A percentile compares a stretch with the other conserved stretches of the same genome.
Conservation (phyloP, 2,329 filamentous ascomycete genomes). For the Monosporascus ibericus region DNA sequence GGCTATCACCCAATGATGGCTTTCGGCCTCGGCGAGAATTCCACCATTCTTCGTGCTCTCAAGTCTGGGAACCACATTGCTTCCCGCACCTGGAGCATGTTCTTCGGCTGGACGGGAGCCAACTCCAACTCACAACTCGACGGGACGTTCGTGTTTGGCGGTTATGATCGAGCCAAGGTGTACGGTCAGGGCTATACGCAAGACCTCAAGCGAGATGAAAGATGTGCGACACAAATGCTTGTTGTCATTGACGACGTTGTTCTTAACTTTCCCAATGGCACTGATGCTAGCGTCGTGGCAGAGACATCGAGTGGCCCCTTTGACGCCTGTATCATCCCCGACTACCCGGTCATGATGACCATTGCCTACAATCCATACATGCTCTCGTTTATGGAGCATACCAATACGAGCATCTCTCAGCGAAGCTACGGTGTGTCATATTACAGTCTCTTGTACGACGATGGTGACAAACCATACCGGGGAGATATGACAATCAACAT, state of each 20-base stretch:
- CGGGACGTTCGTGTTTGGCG: constrained; percentile 24
- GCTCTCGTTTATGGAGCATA: constrained; percentile 1
- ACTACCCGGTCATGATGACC: constrained; percentile 11
- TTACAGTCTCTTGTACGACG: constrained; percentile 12
- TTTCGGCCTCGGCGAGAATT: constrained; percentile 24
- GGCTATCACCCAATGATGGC: constrained; percentile 16
- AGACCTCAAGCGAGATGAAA: constrained; percentile 10
- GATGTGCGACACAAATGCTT: constrained; percentile 23
- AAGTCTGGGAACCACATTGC: constrained; percentile 18
- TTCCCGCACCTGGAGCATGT: constrained; percentile 25
- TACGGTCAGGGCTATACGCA: constrained; percentile 11
- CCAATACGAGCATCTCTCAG: constrained; percentile 1
- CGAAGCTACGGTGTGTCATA: constrained; percentile 12
- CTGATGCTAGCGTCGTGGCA: constrained; percentile 22
- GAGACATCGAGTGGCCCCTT: constrained; percentile 3
- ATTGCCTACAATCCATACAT: constrained; percentile 18
- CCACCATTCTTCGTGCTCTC: constrained; percentile 22
- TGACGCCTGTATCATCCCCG: constrained; percentile 14
- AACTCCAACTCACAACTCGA: constrained; percentile 11
- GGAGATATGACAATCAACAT: constrained; percentile 14
- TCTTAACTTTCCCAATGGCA: constrained; percentile 28
- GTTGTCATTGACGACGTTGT: constrained; percentile 23
- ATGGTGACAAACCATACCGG: constrained; percentile 2
- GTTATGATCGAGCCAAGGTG: constrained; percentile 22
- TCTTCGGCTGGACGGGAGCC: constrained; percentile 22